Conservation (phyloP, 306 rosid genomes). For the Senna siamea region DNA sequence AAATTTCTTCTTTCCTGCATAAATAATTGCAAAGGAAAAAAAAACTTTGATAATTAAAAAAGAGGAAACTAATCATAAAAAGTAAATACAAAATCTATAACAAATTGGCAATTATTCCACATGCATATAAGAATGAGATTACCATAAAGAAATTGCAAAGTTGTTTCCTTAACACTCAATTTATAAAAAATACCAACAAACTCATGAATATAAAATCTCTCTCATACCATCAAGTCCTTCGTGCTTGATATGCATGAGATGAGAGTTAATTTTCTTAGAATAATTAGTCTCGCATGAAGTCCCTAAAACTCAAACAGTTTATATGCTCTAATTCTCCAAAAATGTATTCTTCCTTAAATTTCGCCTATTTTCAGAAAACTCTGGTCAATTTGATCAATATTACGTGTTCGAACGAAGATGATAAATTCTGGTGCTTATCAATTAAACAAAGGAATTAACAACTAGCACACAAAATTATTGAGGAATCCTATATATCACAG, state of each 20-base stretch:
- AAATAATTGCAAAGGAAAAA: background rate
- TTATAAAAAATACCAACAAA: too few species aligned
- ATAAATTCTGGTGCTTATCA: background rate
- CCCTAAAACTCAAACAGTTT: background rate
- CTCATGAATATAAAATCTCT: too few species aligned
- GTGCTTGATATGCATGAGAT: too few species aligned
- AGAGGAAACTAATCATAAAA: background rate
- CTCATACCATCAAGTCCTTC: too few species aligned
- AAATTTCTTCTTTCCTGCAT: slow-evolving; percentile 39
- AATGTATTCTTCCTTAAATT: too few species aligned
- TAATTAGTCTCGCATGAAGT: background rate
- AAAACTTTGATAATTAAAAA: background rate
- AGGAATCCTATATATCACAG: too few species aligned
- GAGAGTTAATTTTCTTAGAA: too few species aligned
- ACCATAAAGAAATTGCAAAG: background rate
- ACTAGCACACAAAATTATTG: too few species aligned
- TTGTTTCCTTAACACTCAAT: background rate
- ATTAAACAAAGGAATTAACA: background rate
- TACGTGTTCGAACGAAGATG: too few species aligned
- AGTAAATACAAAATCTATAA: background rate
- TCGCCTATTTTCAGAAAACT: background rate
- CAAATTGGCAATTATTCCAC: too few species aligned
- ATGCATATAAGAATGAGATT: background rate
- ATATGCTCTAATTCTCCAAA: background rate
- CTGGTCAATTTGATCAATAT: background rate